A percentile compares a stretch with the other conserved stretches of the same genome.
phyloP scores from a whole-genome alignment of 2,329 filamentous ascomycete species.

The Exophiala spinifera region DNA sequence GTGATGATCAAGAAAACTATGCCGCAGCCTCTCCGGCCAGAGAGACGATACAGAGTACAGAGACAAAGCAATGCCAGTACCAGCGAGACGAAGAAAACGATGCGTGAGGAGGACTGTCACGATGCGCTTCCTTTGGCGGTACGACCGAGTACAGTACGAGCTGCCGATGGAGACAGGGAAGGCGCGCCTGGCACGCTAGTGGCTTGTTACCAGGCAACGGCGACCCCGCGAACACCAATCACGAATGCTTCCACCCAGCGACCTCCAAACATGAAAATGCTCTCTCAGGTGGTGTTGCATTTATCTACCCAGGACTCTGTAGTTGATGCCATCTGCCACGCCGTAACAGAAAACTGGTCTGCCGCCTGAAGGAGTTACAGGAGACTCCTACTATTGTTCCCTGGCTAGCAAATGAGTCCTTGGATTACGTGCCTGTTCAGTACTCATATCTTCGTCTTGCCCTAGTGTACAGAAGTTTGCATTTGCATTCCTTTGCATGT shows the following conservation, averaged over 20 bases:
- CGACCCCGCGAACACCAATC: neutral
- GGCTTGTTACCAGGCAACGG: neutral
- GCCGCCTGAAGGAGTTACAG: too few relatives aligned
- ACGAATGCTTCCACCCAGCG: neutral
- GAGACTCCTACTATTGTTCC: neutral
- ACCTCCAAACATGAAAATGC: neutral
- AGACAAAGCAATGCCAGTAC: neutral
- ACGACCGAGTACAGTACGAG: too few relatives aligned
- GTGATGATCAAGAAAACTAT: neutral
- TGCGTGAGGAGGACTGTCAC: neutral
- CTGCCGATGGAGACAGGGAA: neutral
- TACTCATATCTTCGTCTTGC: neutral
- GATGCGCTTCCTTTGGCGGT: too few relatives aligned
- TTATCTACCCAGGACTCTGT: too few relatives aligned
- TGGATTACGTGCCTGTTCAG: neutral
- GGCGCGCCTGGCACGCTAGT: neutral
- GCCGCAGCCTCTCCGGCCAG: neutral
- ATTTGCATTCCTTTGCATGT: neutral
- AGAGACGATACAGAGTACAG: neutral
- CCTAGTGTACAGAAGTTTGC: neutral
- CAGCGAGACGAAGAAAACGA: neutral
- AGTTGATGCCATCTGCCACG: too few relatives aligned
- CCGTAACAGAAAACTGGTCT: too few relatives aligned
- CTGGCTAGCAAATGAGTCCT: neutral
- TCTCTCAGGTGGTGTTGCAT: too few relatives aligned